Conservation (phyloP, 2,329 filamentous ascomycete genomes). For the Arthrobotrys conoides region DNA sequence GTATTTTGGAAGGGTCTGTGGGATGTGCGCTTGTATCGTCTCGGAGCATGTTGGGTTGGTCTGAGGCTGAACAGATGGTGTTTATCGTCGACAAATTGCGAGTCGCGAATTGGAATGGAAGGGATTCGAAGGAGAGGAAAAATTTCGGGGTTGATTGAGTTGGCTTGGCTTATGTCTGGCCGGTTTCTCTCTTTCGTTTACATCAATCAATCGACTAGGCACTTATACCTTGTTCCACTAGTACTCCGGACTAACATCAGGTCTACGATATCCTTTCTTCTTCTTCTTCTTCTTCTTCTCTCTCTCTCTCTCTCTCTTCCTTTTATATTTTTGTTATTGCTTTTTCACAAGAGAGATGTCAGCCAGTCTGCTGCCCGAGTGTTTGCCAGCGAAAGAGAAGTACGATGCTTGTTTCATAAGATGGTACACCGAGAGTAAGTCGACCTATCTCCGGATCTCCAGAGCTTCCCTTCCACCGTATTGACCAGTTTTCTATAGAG, state of each 20-base stretch:
- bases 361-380: constrained; percentile 60
- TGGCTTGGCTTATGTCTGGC: background rate
- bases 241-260: constrained; percentile 8
- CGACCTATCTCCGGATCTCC: background rate
- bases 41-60: constrained; percentile 15
- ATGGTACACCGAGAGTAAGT: constrained; percentile 98
- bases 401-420: constrained; percentile 99
- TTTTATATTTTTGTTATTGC: too few relatives aligned
- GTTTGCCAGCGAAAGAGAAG: constrained; percentile 72
- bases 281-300: too few relatives aligned
- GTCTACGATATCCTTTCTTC: background rate
- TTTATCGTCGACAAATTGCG: constrained; percentile 2
- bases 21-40: constrained; percentile 12
- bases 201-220: too few relatives aligned
- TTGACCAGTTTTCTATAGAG: constrained; percentile 72
- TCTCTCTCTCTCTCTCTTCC: too few relatives aligned
- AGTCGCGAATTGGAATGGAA: constrained; percentile 10
- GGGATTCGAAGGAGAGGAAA: background rate
- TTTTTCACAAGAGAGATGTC: constrained; percentile 33
- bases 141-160: background rate
- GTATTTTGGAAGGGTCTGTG: background rate
- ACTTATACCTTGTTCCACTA: background rate
- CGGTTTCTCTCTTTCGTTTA: background rate
- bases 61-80: background rate
- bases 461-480: background rate